phyloP scores from a whole-genome alignment of 352 stramenopile genomes.

The Pythium chondricola region DNA sequence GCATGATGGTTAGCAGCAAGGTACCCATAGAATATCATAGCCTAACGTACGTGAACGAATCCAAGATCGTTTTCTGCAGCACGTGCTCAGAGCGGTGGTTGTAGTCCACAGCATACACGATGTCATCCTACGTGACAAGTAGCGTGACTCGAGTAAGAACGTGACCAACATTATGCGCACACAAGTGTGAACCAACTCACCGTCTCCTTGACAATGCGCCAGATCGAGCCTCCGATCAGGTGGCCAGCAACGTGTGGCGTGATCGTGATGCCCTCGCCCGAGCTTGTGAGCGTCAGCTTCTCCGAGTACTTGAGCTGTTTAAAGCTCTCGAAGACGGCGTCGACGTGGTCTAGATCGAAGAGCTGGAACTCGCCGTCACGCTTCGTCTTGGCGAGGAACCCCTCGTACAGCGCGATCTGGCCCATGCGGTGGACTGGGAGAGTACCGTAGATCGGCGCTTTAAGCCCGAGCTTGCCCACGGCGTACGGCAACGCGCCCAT shows the following conservation, averaged over 20 bases:
- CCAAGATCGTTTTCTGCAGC: slow-evolving; percentile 91
- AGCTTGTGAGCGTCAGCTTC: slow-evolving; percentile 84
- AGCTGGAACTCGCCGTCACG: slow-evolving; percentile 89
- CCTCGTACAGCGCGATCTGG: slow-evolving; percentile 95
- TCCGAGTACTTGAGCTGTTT: slow-evolving; percentile 95
- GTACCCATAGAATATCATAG: neutral
- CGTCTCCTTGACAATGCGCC: slow-evolving; percentile 93
- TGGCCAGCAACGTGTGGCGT: slow-evolving; percentile 92
- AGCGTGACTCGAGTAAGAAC: too few relatives aligned
- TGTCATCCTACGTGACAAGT: slow-evolving; percentile 80
- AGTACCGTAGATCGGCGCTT: slow-evolving; percentile 90
- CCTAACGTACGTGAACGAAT: slow-evolving; percentile 81
- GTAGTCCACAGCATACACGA: slow-evolving; percentile 90
- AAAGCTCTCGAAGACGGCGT: slow-evolving; percentile 90
- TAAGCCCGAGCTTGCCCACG: slow-evolving; percentile 77
- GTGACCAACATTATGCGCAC: too few relatives aligned
- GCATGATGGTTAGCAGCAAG: slow-evolving; percentile 3
- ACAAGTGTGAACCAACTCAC: too few relatives aligned
- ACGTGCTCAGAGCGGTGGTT: slow-evolving; percentile 94
- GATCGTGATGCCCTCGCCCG: slow-evolving; percentile 86
- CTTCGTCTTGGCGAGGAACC: slow-evolving; percentile 89
- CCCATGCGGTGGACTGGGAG: slow-evolving; percentile 95
- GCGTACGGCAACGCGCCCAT: slow-evolving; percentile 89
- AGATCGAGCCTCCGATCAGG: slow-evolving; percentile 93
- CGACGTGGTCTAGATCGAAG: slow-evolving; percentile 91